A percentile compares a stretch with the other conserved stretches of the same genome.
These are phyloP conservation scores for Fistulinella prunicolor DNA, from an alignment of 768 basidiomycete genomes.

Conservation along the genomic window DNA sequence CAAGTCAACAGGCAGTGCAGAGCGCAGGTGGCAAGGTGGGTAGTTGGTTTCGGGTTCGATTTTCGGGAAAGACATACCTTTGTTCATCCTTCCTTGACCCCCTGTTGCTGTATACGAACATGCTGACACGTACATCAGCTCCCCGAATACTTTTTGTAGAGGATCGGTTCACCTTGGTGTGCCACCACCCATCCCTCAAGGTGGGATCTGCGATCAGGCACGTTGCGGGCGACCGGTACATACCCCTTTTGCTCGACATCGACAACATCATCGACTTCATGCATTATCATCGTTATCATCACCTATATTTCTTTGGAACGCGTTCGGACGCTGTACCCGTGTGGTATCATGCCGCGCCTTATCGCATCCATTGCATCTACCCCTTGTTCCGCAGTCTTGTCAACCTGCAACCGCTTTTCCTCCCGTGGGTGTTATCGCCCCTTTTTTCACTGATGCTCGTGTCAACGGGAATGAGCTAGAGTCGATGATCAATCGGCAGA, in stretches of 20 bases:
- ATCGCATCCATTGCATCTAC: background rate
- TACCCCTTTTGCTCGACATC: constrained; percentile 1
- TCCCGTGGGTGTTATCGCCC: no score
- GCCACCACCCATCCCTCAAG: background rate
- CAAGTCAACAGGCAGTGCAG: constrained; percentile 72
- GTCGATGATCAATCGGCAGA: no score
- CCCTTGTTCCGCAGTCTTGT: background rate
- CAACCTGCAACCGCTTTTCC: no score
- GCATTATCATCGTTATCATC: no score
- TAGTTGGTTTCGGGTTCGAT: background rate
- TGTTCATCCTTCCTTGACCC: background rate
- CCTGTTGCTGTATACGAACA: background rate
- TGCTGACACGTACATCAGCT: constrained; percentile 42
- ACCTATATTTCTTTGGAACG: background rate
- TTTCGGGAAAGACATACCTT: background rate
- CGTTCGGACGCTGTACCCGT: constrained; percentile 4
- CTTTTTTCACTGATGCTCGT: no score
- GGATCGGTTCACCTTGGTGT: background rate
- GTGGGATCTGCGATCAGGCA: constrained; percentile 9
- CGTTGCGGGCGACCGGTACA: background rate
- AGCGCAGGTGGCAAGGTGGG: constrained; percentile 69
- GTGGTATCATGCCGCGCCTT: background rate
- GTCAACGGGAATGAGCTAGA: no score
- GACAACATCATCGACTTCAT: no score
- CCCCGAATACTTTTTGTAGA: constrained; percentile 74